Evolutionary conservation across 345 rosid genomes (phyloP).

Genomic region (Gossypium raimondii): DNA sequence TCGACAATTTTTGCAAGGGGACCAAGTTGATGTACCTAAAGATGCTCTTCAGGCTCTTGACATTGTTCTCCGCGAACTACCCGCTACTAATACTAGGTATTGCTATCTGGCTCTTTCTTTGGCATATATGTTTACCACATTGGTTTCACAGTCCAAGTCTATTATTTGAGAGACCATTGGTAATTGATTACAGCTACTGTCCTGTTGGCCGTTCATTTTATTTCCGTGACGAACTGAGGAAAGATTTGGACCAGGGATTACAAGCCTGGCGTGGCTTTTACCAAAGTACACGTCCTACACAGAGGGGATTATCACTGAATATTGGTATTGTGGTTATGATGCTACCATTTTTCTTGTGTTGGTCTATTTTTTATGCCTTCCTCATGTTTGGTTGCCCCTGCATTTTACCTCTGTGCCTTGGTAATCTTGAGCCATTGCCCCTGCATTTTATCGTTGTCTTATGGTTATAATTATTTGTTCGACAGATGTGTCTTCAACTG

Average conservation of each 20-base stretch:
- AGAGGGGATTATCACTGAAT: no score
- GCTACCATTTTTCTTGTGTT: conserved; percentile 12
- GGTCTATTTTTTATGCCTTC: neutral
- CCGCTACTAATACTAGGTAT: conserved; percentile 45
- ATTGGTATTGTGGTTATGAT: neutral
- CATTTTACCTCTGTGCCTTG: neutral
- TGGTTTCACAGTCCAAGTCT: neutral
- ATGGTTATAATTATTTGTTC: neutral
- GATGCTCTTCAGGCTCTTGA: conserved; percentile 95
- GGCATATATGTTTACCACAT: conserved; percentile 6
- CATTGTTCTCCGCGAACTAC: conserved; percentile 90
- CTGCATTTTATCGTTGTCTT: neutral
- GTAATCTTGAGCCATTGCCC: neutral
- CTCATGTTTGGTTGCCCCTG: neutral
- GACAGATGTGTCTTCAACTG: conserved; percentile 92
- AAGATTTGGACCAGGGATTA: no score
- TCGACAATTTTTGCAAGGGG: conserved; percentile 74
- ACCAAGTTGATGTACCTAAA: conserved; percentile 88
- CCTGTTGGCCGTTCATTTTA: no score
- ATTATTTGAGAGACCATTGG: neutral
- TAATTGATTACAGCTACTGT: neutral
- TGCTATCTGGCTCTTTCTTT: conserved; percentile 13
- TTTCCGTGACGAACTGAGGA: no score
- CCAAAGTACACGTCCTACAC: no score
- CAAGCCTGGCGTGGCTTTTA: no score